Evolutionary conservation across 1,284 basidiomycete genomes (phyloP).

Genomic region (Sanghuangporus weigelae): DNA sequence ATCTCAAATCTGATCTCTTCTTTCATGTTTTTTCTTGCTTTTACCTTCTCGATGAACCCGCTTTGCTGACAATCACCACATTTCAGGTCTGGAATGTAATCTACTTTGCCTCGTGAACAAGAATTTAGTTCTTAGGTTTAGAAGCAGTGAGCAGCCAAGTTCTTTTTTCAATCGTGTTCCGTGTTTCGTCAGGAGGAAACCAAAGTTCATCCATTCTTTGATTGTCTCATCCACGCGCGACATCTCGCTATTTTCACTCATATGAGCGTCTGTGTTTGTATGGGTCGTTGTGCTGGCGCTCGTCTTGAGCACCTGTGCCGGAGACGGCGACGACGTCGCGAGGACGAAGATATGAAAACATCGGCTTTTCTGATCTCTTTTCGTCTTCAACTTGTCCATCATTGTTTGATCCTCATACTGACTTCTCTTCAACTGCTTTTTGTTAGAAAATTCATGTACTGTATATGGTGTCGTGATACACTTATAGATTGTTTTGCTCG

Average conservation of each 20-base stretch:
- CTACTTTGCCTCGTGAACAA: no score
- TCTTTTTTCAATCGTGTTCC: background rate
- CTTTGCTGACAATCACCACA: no score
- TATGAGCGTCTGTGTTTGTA: constrained; percentile 20
- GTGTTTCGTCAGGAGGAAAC: constrained; percentile 43
- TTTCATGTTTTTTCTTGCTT: constrained; percentile 20
- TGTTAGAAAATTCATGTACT: background rate
- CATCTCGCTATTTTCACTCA: constrained; percentile 32
- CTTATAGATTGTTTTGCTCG: background rate
- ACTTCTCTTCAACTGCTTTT: background rate
- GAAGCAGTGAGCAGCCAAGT: no score
- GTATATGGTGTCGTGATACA: background rate
- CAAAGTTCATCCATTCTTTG: constrained; percentile 84
- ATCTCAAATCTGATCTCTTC: constrained; percentile 43
- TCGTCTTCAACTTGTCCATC: background rate
- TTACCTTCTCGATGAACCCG: background rate
- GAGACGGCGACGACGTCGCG: constrained; percentile 27
- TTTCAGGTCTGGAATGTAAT: no score
- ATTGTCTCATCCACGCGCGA: constrained; percentile 38
- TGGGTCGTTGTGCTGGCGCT: constrained; percentile 31
- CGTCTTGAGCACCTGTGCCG: constrained; percentile 49
- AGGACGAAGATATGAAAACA: constrained; percentile 53
- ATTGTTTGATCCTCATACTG: background rate
- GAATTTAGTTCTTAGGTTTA: no score
- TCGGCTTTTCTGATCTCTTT: constrained; percentile 61